phyloP scores from a whole-genome alignment of 2,329 filamentous ascomycete species.

The Kalmusia sp. region DNA sequence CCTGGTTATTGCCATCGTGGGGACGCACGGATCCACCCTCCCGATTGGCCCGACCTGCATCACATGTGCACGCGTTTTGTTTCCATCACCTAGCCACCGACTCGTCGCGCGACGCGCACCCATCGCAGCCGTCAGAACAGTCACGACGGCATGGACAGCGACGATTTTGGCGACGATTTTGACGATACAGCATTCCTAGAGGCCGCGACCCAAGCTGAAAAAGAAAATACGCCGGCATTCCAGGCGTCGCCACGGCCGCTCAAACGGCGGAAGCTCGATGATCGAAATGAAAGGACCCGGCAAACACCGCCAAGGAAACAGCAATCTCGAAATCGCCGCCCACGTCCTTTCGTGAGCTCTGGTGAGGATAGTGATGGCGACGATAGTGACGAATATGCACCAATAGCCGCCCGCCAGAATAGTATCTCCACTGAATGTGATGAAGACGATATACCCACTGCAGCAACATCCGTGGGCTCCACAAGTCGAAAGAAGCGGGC shows the following conservation, averaged over 20 bases:
- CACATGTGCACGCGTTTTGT: conserved; percentile 11
- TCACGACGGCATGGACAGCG: conserved; percentile 39
- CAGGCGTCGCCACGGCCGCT: conserved; percentile 40
- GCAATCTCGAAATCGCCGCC: conserved; percentile 19
- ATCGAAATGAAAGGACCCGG: conserved; percentile 29
- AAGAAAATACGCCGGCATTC: conserved; percentile 38
- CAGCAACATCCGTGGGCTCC: conserved; percentile 15
- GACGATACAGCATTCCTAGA: conserved; percentile 71
- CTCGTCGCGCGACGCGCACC: not conserved
- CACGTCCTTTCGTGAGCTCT: conserved; percentile 30
- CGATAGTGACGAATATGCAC: conserved; percentile 18
- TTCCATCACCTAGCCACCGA: conserved; percentile 15
- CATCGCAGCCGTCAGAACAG: conserved; percentile 16
- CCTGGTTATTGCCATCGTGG: too few relatives aligned
- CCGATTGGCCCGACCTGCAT: conserved; percentile 10
- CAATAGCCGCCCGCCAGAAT: conserved; percentile 10
- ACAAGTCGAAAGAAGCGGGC: conserved; percentile 22
- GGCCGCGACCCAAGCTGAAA: conserved; percentile 62
- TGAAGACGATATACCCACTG: conserved; percentile 9
- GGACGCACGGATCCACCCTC: conserved; percentile 26
- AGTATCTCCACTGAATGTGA: conserved; percentile 17
- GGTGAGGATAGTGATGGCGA: conserved; percentile 31
- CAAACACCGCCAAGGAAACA: conserved; percentile 31
- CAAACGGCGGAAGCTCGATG: conserved; percentile 45
- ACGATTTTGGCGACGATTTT: conserved; percentile 70